phyloP scores from a whole-genome alignment of 495 filamentous ascomycete species.

The Lindgomyces ingoldianus region DNA sequence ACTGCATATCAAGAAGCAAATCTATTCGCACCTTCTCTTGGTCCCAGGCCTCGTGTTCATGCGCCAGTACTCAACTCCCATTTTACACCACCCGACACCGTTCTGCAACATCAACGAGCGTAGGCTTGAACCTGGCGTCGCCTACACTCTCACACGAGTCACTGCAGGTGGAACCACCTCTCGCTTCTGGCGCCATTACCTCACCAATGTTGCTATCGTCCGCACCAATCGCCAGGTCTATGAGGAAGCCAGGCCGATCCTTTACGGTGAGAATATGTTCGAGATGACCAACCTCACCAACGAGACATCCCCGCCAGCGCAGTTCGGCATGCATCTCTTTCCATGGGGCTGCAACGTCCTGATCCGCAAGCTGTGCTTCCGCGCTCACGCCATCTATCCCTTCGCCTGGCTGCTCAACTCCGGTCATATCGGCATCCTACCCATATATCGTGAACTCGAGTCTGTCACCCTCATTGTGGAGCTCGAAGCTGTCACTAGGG shows the following conservation, averaged over 20 bases:
- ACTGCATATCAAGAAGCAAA: conserved; percentile 5
- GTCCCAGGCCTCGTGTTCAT: conserved; percentile 17
- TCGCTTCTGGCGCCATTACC: background rate
- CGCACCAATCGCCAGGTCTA: conserved; percentile 8
- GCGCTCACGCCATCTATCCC: background rate
- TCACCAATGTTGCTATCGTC: conserved; percentile 12
- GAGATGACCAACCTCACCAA: conserved; percentile 6
- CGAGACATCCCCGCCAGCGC: conserved; percentile 7
- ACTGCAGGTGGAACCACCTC: background rate
- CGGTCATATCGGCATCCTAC: background rate
- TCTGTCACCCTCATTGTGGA: conserved; percentile 18
- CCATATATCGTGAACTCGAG: conserved; percentile 10
- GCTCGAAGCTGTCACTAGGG: background rate
- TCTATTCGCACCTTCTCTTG: conserved; percentile 13
- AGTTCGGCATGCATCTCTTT: conserved; percentile 19
- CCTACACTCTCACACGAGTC: background rate
- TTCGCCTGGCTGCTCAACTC: conserved; percentile 6
- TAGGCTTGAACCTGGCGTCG: conserved; percentile 15
- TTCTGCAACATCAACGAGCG: background rate
- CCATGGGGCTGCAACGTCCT: background rate
- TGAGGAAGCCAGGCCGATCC: conserved; percentile 6
- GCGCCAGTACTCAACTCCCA: conserved; percentile 14
- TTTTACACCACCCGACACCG: background rate
- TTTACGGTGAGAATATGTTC: conserved; percentile 23
- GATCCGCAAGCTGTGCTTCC: conserved; percentile 1